Evolutionary conservation across 345 rosid genomes (phyloP).

Genomic region (Ceriops decandra): DNA sequence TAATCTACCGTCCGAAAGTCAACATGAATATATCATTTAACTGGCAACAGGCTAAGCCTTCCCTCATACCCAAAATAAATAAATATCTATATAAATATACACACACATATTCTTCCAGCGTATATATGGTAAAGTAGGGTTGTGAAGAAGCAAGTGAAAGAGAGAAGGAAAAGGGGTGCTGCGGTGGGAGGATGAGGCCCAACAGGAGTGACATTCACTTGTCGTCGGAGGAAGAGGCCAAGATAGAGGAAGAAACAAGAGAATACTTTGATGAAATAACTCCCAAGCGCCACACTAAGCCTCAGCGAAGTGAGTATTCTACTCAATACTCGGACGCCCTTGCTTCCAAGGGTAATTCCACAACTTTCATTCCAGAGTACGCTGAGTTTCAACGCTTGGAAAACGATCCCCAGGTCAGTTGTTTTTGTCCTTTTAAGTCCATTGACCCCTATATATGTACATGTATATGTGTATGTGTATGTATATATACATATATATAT

Average conservation of each 20-base stretch:
- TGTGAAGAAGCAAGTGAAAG: background rate
- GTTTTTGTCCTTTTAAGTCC: background rate
- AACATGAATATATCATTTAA: no score
- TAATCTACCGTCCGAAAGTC: no score
- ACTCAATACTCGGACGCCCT: conserved; percentile 40
- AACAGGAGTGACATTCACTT: conserved; percentile 54
- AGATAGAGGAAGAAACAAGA: conserved; percentile 36
- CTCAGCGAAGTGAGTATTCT: conserved; percentile 56
- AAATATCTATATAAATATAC: no score
- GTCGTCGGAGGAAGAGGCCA: conserved; percentile 44
- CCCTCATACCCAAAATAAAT: background rate
- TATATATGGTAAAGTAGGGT: no score
- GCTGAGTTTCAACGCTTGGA: conserved; percentile 44
- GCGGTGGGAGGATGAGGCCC: conserved; percentile 27
- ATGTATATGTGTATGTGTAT: no score
- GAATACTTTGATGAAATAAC: conserved; percentile 44
- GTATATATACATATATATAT: no score
- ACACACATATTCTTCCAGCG: background rate
- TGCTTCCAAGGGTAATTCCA: background rate
- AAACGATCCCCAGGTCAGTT: conserved; percentile 35
- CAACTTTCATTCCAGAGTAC: conserved; percentile 34
- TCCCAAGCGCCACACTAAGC: conserved; percentile 60
- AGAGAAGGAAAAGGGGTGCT: conserved; percentile 23
- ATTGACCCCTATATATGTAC: no score
- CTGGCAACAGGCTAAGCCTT: no score